Percentiles rank a stretch among this genome's conserved stretches.
Evolutionary conservation across 768 basidiomycete genomes (phyloP).

Genomic region (Leccinum barrowsii): DNA sequence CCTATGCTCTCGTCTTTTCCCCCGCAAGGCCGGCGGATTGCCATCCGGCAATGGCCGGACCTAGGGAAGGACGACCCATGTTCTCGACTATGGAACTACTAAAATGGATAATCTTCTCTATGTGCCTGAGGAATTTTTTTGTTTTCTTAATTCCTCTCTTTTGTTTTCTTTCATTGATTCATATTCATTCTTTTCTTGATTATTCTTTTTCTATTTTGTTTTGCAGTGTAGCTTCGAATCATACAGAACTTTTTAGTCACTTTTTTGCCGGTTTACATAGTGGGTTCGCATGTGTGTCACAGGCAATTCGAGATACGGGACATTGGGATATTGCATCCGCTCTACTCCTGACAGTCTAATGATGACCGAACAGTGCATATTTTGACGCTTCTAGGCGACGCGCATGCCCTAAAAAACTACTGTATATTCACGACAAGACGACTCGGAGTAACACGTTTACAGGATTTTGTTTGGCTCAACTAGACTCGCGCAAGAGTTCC

Average conservation of each 20-base stretch:
- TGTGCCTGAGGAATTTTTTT: conserved; percentile 19
- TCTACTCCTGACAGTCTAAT: neutral
- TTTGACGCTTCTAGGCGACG: neutral
- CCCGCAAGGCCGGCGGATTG: conserved; percentile 8
- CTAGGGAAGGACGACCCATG: conserved; percentile 4
- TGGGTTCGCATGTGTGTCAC: conserved; percentile 7
- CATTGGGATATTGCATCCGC: neutral
- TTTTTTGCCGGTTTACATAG: conserved; percentile 5
- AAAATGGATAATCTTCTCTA: conserved; percentile 27
- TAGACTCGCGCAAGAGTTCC: neutral
- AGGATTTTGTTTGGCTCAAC: neutral
- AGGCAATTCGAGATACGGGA: conserved; percentile 4
- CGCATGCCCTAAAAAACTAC: neutral
- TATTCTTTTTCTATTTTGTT: conserved; percentile 33
- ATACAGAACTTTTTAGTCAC: conserved; percentile 24
- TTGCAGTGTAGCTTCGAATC: conserved; percentile 19
- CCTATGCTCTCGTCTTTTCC: conserved; percentile 20
- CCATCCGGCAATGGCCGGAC: conserved; percentile 2
- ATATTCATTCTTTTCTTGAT: conserved; percentile 16
- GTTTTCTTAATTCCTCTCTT: neutral
- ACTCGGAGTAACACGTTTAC: neutral
- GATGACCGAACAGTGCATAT: neutral
- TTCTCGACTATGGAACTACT: conserved; percentile 23
- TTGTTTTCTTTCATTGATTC: neutral
- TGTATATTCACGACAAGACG: neutral